Base-by-base conservation (phyloP, 208 protist species). In the Crithidia expoeki region DNA sequence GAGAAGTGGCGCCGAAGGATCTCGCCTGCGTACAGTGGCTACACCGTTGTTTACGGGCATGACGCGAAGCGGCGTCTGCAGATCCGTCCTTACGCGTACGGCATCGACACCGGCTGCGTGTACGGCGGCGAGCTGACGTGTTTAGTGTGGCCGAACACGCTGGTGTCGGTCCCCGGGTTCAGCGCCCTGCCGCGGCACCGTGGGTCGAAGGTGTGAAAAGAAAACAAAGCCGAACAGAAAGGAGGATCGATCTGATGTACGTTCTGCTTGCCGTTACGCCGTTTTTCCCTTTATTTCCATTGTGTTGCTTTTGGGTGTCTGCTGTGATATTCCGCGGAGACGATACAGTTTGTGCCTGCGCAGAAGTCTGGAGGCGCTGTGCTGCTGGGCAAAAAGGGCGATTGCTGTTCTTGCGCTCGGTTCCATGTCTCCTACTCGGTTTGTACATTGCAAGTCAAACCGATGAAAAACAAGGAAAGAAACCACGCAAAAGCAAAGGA, bases 41-140 rank as follows among this genome's bases (percentile, higher is more conserved):
- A 61, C 47, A 86, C 71, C 0, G 65, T 90, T 28, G 64, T 81
- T 4, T 97, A 86, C 76, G 92, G 89, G 11, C 92, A 95, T 63
- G 88, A 97, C 62, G 89, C 89, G 49, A 83, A 88, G 53, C 61
- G 84, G 3, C 62, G 76, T 16, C 68, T 95, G 69, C 86, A 97
- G 71, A 34, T 79, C 32, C 34, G 90, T n/a, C 67, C 74, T 4
- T 84, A 80, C 68, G 84, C 86, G 6, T 76, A 89, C 51, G 92
- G 92, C 10, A 66, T 97, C 7, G 89, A 97, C 64, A 89, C 74
- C 0, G 78, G 85, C 36, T 95, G 89, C 61, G 76, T 68, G 30
- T 93, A 92, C 53, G 90, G 86, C 25, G 80, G 83, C 7, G 46
- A 68, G 53, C 80, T 95, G 36, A 90, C 88, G 14, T 74, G 72